A percentile compares a stretch with the other conserved stretches of the same genome.
phyloP scores from a whole-genome alignment of 768 basidiomycete genomes.

The Termitomyces titanicus region DNA sequence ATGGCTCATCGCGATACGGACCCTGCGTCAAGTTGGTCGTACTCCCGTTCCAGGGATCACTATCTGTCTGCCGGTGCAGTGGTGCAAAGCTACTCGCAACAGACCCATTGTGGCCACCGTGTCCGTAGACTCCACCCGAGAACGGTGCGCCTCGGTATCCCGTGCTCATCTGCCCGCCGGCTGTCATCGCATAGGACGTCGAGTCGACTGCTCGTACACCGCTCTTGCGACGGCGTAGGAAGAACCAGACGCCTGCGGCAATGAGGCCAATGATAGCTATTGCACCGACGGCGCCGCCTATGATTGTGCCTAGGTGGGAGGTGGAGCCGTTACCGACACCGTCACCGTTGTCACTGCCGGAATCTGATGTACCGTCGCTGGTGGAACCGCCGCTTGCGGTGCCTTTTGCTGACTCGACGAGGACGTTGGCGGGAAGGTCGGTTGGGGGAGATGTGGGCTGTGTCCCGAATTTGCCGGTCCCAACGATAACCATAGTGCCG shows the following conservation, averaged over 20 bases:
- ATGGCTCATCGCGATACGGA: constrained; percentile 28
- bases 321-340: neutral
- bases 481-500: constrained; percentile 73
- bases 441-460: constrained; percentile 52
- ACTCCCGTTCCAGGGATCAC: constrained; percentile 57
- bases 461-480: constrained; percentile 70
- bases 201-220: neutral
- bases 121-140: constrained; percentile 24
- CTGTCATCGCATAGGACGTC: constrained; percentile 14
- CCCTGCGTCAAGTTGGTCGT: constrained; percentile 36
- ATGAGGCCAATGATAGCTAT: constrained; percentile 1
- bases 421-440: constrained; percentile 48
- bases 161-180: constrained; percentile 24
- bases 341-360: neutral
- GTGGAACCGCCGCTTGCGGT: neutral
- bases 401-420: constrained; percentile 18
- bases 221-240: constrained; percentile 40
- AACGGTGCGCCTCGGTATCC: constrained; percentile 15
- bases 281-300: constrained; percentile 6
- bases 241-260: neutral
- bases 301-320: neutral
- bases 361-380: neutral
- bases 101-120: constrained; percentile 26
- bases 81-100: constrained; percentile 69
- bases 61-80: constrained; percentile 55